A percentile compares a stretch with the other conserved stretches of the same genome.
phyloP scores from a whole-genome alignment of 768 basidiomycete species.

The Psilocybe subaeruginosa region DNA sequence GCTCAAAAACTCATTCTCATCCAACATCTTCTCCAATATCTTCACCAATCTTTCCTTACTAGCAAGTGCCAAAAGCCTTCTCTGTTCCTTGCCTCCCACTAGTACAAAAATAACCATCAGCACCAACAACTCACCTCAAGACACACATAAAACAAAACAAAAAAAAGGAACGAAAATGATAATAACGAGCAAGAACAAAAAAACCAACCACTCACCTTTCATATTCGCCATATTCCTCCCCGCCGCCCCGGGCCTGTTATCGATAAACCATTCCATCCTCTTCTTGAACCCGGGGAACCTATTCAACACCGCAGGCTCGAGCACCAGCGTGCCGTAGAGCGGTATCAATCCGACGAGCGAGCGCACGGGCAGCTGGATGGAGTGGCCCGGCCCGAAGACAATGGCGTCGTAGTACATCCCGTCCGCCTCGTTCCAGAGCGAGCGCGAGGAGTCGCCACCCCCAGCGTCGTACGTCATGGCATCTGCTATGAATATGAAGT shows the following conservation, averaged over 20 bases:
- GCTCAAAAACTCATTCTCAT: slow-evolving; percentile 95
- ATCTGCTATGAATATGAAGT: slow-evolving; percentile 98
- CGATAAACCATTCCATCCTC: slow-evolving; percentile 97
- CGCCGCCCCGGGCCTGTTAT: slow-evolving; percentile 88
- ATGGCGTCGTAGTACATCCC: slow-evolving; percentile 99
- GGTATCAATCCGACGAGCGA: slow-evolving; percentile 98
- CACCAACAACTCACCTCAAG: too few species aligned
- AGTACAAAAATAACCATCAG: neutral
- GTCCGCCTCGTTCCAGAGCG: slow-evolving; percentile 95
- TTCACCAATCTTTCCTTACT: slow-evolving; percentile 87
- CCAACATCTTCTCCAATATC: slow-evolving; percentile 95
- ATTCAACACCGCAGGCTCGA: slow-evolving; percentile 88
- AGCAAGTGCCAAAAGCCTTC: slow-evolving; percentile 86
- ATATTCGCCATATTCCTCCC: slow-evolving; percentile 96
- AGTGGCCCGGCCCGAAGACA: slow-evolving; percentile 77
- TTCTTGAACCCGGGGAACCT: slow-evolving; percentile 98
- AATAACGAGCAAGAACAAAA: neutral
- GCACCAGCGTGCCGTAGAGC: slow-evolving; percentile 90
- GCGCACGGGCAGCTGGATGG: slow-evolving; percentile 91
- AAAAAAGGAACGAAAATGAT: slow-evolving; percentile 1
- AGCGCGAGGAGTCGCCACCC: slow-evolving; percentile 80
- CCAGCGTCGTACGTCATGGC: slow-evolving; percentile 93
- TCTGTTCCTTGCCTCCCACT: slow-evolving; percentile 77
- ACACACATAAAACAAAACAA: too few species aligned
- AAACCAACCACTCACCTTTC: slow-evolving; percentile 56